phyloP scores from a whole-genome alignment of 2,329 filamentous ascomycete species.

The Phyllosticta ampelicida region DNA sequence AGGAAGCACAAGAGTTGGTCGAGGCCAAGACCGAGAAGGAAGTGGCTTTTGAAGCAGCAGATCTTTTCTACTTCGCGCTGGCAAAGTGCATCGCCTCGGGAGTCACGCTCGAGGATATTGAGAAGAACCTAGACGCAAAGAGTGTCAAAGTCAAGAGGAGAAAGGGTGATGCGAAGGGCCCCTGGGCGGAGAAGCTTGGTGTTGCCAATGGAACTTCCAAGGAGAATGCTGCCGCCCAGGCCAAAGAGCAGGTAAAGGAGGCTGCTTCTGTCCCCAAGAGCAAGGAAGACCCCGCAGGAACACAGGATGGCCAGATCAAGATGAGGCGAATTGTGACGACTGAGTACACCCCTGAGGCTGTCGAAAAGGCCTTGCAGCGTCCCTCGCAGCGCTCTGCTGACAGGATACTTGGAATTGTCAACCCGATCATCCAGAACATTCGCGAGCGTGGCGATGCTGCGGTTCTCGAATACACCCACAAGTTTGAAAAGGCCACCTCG shows the following conservation, averaged over 20 bases:
- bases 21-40: slow-evolving; percentile 73
- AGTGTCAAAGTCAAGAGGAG: slow-evolving; percentile 89
- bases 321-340: slow-evolving; percentile 73
- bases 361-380: slow-evolving; percentile 67
- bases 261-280: slow-evolving; percentile 44
- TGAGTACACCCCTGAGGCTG: slow-evolving; percentile 50
- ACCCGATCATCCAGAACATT: slow-evolving; percentile 84
- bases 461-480: slow-evolving; percentile 87
- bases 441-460: slow-evolving; percentile 75
- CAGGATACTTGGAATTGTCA: slow-evolving; percentile 79
- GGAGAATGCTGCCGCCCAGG: slow-evolving; percentile 7
- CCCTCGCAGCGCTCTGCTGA: slow-evolving; percentile 95
- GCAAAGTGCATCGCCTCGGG: slow-evolving; percentile 80
- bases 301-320: slow-evolving; percentile 50
- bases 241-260: slow-evolving; percentile 37
- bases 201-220: slow-evolving; percentile 16
- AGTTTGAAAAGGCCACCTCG: slow-evolving; percentile 92
- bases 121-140: slow-evolving; percentile 87
- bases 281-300: slow-evolving; percentile 40
- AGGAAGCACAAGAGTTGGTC: slow-evolving; percentile 92
- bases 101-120: slow-evolving; percentile 78
- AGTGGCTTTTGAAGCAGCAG: slow-evolving; percentile 86
- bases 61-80: slow-evolving; percentile 90
- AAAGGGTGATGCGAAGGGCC: slow-evolving; percentile 86
- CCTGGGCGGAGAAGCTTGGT: slow-evolving; percentile 70